phyloP scores from a whole-genome alignment of 2,329 filamentous ascomycete species.

The Nannizziopsis arthrosporioides region DNA sequence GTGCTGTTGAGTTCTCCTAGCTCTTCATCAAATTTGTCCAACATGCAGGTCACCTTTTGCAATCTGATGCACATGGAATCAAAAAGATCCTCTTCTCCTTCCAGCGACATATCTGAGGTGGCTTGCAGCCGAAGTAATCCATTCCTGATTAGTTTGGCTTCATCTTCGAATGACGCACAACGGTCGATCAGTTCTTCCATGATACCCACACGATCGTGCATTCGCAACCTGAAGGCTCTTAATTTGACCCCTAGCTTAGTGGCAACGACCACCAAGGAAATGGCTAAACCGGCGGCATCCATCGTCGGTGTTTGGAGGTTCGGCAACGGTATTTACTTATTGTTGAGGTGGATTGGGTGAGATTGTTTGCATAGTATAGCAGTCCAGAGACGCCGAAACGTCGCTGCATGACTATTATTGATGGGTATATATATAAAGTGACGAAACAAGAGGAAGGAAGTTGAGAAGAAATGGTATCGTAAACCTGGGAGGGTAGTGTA shows the following conservation, averaged over 20 bases:
- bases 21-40: conserved; percentile 6
- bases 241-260: conserved; percentile 1
- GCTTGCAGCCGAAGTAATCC: conserved; percentile 1
- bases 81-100: conserved; percentile 1
- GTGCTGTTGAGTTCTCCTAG: conserved; percentile 7
- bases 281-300: conserved; percentile 5
- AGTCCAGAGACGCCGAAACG: conserved; percentile 1
- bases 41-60: background rate
- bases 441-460: background rate
- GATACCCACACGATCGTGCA: conserved; percentile 2
- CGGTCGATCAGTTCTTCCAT: conserved; percentile 6
- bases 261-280: conserved; percentile 1
- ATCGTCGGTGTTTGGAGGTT: conserved; percentile 3
- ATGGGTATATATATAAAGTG: background rate
- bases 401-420: conserved; percentile 1
- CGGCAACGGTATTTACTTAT: background rate
- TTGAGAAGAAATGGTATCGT: background rate
- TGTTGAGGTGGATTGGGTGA: background rate
- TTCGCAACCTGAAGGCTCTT: conserved; percentile 4
- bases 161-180: conserved; percentile 5
- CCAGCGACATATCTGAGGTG: conserved; percentile 1
- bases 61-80: conserved; percentile 5
- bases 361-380: background rate
- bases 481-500: background rate
- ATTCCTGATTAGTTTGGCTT: conserved; percentile 2